Percentiles rank a stretch among this genome's conserved stretches.
These are phyloP conservation scores for Miamiensis avidus DNA, from an alignment of 169 alveolate genomes.

Conservation along the genomic window DNA sequence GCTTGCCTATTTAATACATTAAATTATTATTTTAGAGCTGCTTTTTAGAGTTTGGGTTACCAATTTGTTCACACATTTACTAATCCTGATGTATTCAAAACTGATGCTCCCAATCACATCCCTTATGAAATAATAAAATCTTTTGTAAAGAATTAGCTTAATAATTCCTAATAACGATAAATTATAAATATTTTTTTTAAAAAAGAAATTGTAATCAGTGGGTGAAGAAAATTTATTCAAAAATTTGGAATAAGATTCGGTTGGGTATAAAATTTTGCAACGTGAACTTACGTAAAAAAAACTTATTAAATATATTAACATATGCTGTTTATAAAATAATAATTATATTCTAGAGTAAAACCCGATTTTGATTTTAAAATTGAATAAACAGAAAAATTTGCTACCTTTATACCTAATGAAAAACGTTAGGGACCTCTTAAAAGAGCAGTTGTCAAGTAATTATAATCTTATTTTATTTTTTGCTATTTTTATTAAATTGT, in stretches of 20 bases:
- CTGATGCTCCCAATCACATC: slow-evolving; percentile 60
- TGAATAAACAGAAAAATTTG: no score
- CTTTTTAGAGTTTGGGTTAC: slow-evolving; percentile 44
- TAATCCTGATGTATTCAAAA: slow-evolving; percentile 51
- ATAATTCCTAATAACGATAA: slow-evolving; percentile 1
- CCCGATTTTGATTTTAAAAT: slow-evolving; percentile 24
- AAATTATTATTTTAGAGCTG: slow-evolving; percentile 33
- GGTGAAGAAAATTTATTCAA: neutral
- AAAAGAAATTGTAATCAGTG: neutral
- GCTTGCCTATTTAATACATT: neutral
- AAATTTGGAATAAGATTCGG: slow-evolving; percentile 16
- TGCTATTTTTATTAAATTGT: no score
- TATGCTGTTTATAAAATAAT: neutral
- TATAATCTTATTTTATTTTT: neutral
- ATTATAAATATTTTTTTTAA: neutral
- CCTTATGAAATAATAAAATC: slow-evolving; percentile 55
- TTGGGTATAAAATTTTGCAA: slow-evolving; percentile 10
- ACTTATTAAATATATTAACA: neutral
- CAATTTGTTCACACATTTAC: slow-evolving; percentile 46
- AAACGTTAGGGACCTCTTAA: slow-evolving; percentile 15
- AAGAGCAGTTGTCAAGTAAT: slow-evolving; percentile 10
- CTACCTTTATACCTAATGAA: slow-evolving; percentile 15
- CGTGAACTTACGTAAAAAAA: neutral
- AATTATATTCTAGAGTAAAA: neutral
- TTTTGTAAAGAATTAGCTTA: slow-evolving; percentile 28